phyloP scores from a whole-genome alignment of 164 flowering plant species.

The Berberis thunbergii region DNA sequence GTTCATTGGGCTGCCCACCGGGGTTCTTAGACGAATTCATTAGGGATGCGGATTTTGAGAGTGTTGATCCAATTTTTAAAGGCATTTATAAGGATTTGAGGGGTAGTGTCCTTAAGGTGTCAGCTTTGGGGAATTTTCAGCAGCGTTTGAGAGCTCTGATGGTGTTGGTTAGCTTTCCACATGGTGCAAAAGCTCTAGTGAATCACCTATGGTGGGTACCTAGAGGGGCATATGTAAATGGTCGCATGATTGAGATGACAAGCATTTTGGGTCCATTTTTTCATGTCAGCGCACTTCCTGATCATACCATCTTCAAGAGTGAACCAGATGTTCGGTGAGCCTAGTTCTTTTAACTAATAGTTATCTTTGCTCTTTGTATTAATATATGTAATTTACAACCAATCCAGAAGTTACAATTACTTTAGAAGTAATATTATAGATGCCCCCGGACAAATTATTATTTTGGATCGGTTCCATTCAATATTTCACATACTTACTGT shows the following conservation, averaged over 20 bases:
- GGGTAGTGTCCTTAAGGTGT: constrained; percentile 61
- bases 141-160: constrained; percentile 71
- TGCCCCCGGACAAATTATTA: too few species aligned
- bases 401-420: too few species aligned
- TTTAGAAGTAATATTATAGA: too few species aligned
- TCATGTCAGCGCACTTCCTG: constrained; percentile 93
- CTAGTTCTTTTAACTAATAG: not conserved
- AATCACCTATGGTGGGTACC: constrained; percentile 92
- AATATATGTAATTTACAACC: not conserved
- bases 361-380: not conserved
- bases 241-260: constrained; percentile 86
- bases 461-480: too few species aligned
- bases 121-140: constrained; percentile 88
- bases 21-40: constrained; percentile 90
- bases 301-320: constrained; percentile 64
- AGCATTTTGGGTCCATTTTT: constrained; percentile 96
- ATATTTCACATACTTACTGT: too few species aligned
- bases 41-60: constrained; percentile 69
- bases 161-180: constrained; percentile 53
- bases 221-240: constrained; percentile 54
- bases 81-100: constrained; percentile 82
- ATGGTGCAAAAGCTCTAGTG: constrained; percentile 69
- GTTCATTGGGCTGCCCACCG: constrained; percentile 41
- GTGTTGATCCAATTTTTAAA: constrained; percentile 65
- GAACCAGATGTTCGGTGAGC: constrained; percentile 97